These are phyloP conservation scores for Aspergillus conjunctus DNA, from an alignment of 495 filamentous ascomycete species.

Conservation along the genomic window DNA sequence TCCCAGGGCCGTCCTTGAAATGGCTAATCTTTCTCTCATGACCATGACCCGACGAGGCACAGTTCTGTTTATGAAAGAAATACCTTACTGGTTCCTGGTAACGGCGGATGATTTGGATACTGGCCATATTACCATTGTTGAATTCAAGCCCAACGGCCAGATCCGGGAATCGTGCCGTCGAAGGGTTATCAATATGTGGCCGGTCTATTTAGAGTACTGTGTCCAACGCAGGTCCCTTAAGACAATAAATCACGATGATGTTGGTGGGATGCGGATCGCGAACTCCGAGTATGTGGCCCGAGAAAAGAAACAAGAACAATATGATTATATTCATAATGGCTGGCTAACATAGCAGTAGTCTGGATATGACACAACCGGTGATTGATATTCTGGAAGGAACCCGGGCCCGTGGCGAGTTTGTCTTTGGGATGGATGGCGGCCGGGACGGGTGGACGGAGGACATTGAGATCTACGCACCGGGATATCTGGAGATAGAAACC, in stretches of 20 bases:
- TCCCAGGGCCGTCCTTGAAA: neutral
- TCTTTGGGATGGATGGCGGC: neutral
- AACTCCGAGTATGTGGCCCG: neutral
- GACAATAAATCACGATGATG: neutral
- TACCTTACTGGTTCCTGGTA: neutral
- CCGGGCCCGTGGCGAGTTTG: conserved; percentile 9
- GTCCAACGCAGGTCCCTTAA: neutral
- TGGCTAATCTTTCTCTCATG: neutral
- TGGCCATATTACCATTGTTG: neutral
- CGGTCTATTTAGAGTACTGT: neutral
- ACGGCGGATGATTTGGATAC: neutral
- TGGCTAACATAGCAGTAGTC: conserved; percentile 1
- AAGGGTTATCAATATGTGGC: neutral
- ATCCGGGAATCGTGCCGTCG: neutral
- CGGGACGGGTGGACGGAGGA: conserved; percentile 12
- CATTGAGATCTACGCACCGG: conserved; percentile 20
- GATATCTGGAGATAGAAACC: conserved; percentile 18
- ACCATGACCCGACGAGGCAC: neutral
- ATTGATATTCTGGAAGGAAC: conserved; percentile 13
- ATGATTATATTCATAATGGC: neutral
- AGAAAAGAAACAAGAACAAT: neutral
- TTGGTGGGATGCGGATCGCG: neutral
- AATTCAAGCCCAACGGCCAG: conserved; percentile 3
- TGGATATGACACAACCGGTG: conserved; percentile 14
- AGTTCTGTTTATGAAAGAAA: neutral